Base-by-base conservation (phyloP, 1,284 basidiomycete species). In the Melampsora abietis-canadensis region DNA sequence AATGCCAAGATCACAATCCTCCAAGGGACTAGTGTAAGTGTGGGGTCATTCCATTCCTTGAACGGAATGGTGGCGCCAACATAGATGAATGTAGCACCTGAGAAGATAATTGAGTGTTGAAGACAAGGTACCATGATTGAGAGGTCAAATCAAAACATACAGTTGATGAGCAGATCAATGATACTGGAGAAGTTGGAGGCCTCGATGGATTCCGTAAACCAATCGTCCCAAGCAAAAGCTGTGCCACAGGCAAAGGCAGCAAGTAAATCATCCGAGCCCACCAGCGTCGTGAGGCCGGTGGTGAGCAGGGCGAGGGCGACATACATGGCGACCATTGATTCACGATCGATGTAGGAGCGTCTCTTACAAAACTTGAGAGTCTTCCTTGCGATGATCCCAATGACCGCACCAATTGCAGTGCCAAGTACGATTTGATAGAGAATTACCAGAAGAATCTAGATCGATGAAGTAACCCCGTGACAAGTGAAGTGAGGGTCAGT, bases 101-200 rank as follows among this genome's bases (percentile, higher is more conserved):
- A 27, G 51, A 30, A 34, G 30, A 27, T n/a, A 0, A 12, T 7
- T 19, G 15, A 5, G 21, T 40, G 40, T 27, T 54, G 24, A 12
- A 48, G 40, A 54, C 14, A n/a, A n/a, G 74, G 78, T 77, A 66
- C 78, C 77, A 17, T 79, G 70, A 75, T 78, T 77, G 57, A n/a
- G 65, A 48, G 15, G 17, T 19, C 21, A 31, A 3, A 24, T n/a
- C 10, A 21, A 76, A 51, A 64, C 64, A 21, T 37, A 61, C 48
- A 54, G 61, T 77, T 76, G 60, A 80, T 82, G 75, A 94, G 84
- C 77, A 93, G 83, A 82, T 96, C 94, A 81, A 98, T 92, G 79
- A 98, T 95, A 83, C 91, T 94, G 78, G 90, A 92, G 85, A 98
- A 98, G 78, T 94, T 90, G 34, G 91, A 87, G 81, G 94, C 92